A percentile compares a stretch with the other conserved stretches of the same genome.
phyloP scores from a whole-genome alignment of 306 rosid species.

The Cotoneaster glaucophyllus region DNA sequence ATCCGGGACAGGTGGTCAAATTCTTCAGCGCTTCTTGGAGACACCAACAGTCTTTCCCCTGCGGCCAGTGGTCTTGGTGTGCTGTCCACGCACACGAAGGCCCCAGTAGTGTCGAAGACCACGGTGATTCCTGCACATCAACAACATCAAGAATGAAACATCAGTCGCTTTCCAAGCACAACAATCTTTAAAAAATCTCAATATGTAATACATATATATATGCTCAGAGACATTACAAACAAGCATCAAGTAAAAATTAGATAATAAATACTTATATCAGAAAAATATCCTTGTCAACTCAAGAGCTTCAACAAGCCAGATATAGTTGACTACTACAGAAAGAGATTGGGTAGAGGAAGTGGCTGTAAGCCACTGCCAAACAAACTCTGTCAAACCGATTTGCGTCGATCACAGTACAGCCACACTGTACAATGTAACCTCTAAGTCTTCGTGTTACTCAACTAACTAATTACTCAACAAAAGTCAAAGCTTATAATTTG shows the following conservation, averaged over 20 bases:
- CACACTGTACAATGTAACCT: not conserved
- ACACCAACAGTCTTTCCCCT: slow-evolving; percentile 99
- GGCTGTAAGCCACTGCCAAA: not conserved
- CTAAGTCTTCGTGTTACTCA: not conserved
- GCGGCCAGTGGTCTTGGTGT: slow-evolving; percentile 97
- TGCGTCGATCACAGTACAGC: not conserved
- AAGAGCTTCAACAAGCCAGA: too few species aligned
- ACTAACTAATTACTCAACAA: not conserved
- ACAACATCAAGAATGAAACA: not conserved
- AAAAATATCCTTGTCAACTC: not conserved
- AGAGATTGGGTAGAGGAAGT: not conserved
- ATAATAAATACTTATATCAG: not conserved
- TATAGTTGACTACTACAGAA: not conserved
- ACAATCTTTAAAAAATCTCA: not conserved
- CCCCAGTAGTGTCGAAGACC: slow-evolving; percentile 99
- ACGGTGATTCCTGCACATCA: slow-evolving; percentile 81
- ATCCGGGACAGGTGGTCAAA: not conserved
- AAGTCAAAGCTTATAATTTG: not conserved
- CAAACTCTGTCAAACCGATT: not conserved
- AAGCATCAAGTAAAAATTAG: not conserved
- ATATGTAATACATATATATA: not conserved
- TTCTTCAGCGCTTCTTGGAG: slow-evolving; percentile 80
- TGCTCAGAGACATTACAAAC: not conserved
- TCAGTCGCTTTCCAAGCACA: not conserved
- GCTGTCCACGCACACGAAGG: slow-evolving; percentile 99